A percentile compares a stretch with the other conserved stretches of the same genome.
Conservation (phyloP, 768 basidiomycete genomes). For the Stropharia rugosoannulata region DNA sequence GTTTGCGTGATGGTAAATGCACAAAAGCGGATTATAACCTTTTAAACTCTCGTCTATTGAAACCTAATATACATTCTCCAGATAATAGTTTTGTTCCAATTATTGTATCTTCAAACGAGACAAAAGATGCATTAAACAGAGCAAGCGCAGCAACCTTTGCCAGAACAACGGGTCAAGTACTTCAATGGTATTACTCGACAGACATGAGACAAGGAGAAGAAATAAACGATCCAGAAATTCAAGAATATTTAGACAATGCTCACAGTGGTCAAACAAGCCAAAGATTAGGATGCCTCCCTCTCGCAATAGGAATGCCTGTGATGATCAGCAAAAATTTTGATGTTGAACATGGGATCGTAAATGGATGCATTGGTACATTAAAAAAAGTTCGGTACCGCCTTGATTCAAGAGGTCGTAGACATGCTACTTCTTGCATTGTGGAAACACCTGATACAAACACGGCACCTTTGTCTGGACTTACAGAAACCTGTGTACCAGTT, state of each 20-base stretch:
- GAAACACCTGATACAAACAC: constrained; percentile 9
- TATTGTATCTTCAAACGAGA: constrained; percentile 6
- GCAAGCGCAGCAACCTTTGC: background rate
- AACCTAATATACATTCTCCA: background rate
- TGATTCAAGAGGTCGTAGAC: constrained; percentile 15
- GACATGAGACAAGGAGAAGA: too few relatives aligned
- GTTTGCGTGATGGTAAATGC: background rate
- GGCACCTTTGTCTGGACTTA: constrained; percentile 16
- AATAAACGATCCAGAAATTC: background rate
- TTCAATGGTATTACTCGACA: background rate
- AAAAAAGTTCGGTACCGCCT: constrained; percentile 20
- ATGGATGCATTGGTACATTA: constrained; percentile 28
- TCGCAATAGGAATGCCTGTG: constrained; percentile 40
- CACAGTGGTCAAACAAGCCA: constrained; percentile 24
- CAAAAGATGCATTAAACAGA: background rate
- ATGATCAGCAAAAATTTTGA: constrained; percentile 37
- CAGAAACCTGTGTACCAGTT: too few relatives aligned
- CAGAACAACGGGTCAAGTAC: background rate
- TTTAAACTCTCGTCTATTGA: background rate
- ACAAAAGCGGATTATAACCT: background rate
- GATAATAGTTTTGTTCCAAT: constrained; percentile 8
- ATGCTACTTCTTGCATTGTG: constrained; percentile 24
- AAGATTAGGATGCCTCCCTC: constrained; percentile 28
- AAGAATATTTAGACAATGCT: background rate
- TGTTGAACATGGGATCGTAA: constrained; percentile 33